phyloP scores from a whole-genome alignment of 768 basidiomycete species.

The Kwoniella sp. region DNA sequence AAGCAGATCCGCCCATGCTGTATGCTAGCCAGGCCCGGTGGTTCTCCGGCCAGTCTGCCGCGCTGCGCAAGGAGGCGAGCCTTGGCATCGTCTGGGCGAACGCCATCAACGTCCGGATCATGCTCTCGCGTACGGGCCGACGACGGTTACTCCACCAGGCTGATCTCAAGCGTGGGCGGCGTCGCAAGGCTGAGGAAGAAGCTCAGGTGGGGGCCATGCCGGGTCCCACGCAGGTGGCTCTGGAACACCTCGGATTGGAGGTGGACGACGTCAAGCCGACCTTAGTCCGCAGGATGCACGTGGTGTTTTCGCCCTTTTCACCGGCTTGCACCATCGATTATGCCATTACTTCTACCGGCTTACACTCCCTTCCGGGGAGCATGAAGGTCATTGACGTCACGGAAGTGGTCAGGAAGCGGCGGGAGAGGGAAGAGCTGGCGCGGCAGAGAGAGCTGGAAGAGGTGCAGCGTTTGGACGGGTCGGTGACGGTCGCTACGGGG shows the following conservation, averaged over 20 bases:
- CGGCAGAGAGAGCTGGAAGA: neutral
- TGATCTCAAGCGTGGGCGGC: conserved; percentile 8
- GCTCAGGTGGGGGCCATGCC: neutral
- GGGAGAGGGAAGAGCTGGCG: too few species aligned
- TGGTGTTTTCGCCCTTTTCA: conserved; percentile 70
- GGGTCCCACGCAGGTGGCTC: neutral
- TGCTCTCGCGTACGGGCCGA: conserved; percentile 72
- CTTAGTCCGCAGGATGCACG: conserved; percentile 65
- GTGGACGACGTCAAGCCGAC: conserved; percentile 45
- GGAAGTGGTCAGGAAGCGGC: conserved; percentile 7
- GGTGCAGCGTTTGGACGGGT: neutral
- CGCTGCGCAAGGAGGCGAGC: conserved; percentile 68
- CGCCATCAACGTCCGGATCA: conserved; percentile 76
- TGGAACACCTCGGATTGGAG: neutral
- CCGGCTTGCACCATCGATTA: conserved; percentile 67
- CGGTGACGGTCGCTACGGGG: neutral
- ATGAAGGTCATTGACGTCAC: conserved; percentile 19
- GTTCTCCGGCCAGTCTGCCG: conserved; percentile 67
- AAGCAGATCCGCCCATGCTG: conserved; percentile 49
- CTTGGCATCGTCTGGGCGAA: conserved; percentile 93
- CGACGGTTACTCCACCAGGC: conserved; percentile 56
- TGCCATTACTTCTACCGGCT: conserved; percentile 62
- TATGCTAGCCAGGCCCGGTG: conserved; percentile 72
- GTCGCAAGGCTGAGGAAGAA: conserved; percentile 43
- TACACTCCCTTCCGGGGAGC: conserved; percentile 47